phyloP scores from a whole-genome alignment of 805 yeast species.

The Dipodascopsis uninucleata region DNA sequence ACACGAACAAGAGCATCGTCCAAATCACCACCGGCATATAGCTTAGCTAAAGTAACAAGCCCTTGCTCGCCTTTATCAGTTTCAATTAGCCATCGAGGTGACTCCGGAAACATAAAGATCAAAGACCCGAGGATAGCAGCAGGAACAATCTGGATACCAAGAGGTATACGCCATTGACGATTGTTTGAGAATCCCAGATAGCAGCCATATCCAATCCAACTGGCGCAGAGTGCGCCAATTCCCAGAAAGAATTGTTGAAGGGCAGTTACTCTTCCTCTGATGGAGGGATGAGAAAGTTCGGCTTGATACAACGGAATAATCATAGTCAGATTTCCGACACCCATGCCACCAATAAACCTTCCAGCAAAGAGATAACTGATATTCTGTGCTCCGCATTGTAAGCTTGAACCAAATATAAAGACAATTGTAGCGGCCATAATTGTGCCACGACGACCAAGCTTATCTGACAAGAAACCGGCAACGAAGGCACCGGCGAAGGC shows the following conservation, averaged over 20 bases:
- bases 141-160: constrained; percentile 63
- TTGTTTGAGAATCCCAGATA: constrained; percentile 31
- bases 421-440: constrained; percentile 10
- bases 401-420: constrained; percentile 9
- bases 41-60: constrained; percentile 39
- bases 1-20: constrained; percentile 23
- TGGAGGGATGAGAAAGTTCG: constrained; percentile 28
- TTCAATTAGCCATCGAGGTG: constrained; percentile 46
- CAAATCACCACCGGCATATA: constrained; percentile 42
- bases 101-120: constrained; percentile 45
- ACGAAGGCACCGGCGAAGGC: constrained; percentile 19
- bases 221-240: constrained; percentile 1
- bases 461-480: constrained; percentile 8
- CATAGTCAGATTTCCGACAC: constrained; percentile 51
- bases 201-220: constrained; percentile 1
- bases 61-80: constrained; percentile 46
- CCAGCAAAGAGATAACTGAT: constrained; percentile 42
- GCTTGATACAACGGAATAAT: constrained; percentile 41
- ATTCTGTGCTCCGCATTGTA: constrained; percentile 18
- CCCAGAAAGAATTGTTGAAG: background rate
- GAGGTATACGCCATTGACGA: constrained; percentile 68
- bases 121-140: constrained; percentile 45
- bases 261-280: constrained; percentile 22
- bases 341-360: constrained; percentile 50
- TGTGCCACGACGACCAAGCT: constrained; percentile 8